phyloP scores from a whole-genome alignment of 2,329 filamentous ascomycete genomes.

The Alternaria tenuissima region DNA sequence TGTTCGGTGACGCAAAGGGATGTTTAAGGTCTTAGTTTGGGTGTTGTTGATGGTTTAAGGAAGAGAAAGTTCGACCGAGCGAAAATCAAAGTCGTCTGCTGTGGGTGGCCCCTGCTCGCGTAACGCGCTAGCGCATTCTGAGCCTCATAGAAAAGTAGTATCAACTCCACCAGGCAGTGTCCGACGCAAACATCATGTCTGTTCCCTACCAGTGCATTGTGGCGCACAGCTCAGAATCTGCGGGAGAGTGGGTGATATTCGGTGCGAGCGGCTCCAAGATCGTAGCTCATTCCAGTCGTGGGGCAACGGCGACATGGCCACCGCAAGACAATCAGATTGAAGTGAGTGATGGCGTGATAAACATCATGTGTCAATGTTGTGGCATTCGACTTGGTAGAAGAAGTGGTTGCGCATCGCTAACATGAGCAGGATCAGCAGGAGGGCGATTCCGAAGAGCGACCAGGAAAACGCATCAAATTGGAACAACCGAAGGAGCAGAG shows the following conservation, averaged over 20 bases:
- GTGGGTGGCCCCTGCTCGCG: slow-evolving; percentile 32
- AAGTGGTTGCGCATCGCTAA: slow-evolving; percentile 19
- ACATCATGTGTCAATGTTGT: not conserved
- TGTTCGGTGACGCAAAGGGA: slow-evolving; percentile 94
- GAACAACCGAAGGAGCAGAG: slow-evolving; percentile 45
- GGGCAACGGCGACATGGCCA: slow-evolving; percentile 41
- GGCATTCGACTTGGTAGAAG: not conserved
- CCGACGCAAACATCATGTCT: slow-evolving; percentile 32
- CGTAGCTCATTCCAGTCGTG: slow-evolving; percentile 56
- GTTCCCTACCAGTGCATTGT: slow-evolving; percentile 54
- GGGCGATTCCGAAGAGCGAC: slow-evolving; percentile 44
- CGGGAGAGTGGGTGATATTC: slow-evolving; percentile 64
- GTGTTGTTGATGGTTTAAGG: slow-evolving; percentile 34
- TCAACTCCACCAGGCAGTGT: slow-evolving; percentile 14
- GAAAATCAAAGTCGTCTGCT: slow-evolving; percentile 37
- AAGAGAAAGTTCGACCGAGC: slow-evolving; percentile 20
- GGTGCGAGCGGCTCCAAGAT: slow-evolving; percentile 78
- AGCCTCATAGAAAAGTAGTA: slow-evolving; percentile 20
- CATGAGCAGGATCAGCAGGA: slow-evolving; percentile 25
- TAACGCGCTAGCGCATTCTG: slow-evolving; percentile 25
- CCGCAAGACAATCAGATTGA: slow-evolving; percentile 26
- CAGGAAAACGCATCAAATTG: slow-evolving; percentile 54
- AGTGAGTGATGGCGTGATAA: slow-evolving; percentile 31
- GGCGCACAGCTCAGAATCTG: slow-evolving; percentile 26
- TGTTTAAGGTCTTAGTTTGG: slow-evolving; percentile 85